phyloP scores from a whole-genome alignment of 345 rosid species.

The Gossypium thurberi region DNA sequence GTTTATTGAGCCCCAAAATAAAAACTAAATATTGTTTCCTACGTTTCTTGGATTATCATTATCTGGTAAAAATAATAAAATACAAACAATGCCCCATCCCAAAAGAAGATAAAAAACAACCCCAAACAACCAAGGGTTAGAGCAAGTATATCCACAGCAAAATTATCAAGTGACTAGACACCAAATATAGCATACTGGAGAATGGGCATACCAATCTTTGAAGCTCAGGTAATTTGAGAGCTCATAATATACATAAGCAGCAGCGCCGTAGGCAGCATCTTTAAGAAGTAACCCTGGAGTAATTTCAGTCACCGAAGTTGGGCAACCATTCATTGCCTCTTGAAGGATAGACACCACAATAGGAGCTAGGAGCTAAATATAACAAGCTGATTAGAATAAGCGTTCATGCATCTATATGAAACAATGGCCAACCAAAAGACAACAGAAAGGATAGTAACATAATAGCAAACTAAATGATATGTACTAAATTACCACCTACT shows the following conservation, averaged over 20 bases:
- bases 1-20: neutral
- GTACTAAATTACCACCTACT: conserved; percentile 47
- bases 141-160: neutral
- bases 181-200: conserved; percentile 12
- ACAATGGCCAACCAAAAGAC: neutral
- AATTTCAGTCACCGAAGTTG: conserved; percentile 70
- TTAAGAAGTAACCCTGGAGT: conserved; percentile 85
- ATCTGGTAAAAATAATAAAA: neutral
- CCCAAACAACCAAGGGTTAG: neutral
- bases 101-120: neutral
- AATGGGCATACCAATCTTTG: conserved; percentile 68
- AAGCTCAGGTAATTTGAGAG: conserved; percentile 90
- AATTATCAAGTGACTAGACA: conserved; percentile 5
- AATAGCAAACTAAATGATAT: conserved; percentile 6
- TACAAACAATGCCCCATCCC: neutral
- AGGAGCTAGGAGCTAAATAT: conserved; percentile 75
- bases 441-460: neutral
- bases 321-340: conserved; percentile 91
- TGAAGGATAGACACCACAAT: conserved; percentile 87
- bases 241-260: conserved; percentile 97
- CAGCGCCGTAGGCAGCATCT: conserved; percentile 97
- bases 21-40: neutral
- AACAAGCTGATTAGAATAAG: conserved; percentile 20
- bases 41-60: neutral
- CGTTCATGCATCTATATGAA: conserved; percentile 13